phyloP scores from a whole-genome alignment of 306 rosid species.

The Luffa aegyptiaca region DNA sequence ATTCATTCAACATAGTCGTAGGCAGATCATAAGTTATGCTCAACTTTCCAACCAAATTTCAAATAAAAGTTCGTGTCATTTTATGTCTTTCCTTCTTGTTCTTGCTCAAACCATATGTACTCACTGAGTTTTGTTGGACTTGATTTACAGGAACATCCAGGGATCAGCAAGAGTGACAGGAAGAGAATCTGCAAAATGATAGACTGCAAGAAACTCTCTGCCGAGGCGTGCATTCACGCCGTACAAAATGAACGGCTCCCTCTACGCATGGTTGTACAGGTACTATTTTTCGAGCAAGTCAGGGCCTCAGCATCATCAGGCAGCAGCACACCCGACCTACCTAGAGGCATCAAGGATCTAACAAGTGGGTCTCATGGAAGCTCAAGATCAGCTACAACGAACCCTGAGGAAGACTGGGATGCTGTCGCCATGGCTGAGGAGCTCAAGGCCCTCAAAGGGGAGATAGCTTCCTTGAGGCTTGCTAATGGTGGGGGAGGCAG shows the following conservation, averaged over 20 bases:
- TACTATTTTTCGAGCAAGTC: constrained; percentile 87
- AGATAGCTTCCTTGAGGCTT: constrained; percentile 74
- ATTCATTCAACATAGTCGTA: not conserved
- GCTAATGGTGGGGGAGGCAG: constrained; percentile 36
- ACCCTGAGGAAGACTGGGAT: constrained; percentile 74
- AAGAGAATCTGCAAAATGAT: constrained; percentile 87
- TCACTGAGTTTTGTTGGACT: not conserved
- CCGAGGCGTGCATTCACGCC: constrained; percentile 83
- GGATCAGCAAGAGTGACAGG: constrained; percentile 73
- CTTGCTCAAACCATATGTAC: not conserved
- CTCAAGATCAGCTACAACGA: constrained; percentile 77
- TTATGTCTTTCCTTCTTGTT: not conserved
- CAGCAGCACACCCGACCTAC: constrained; percentile 85
- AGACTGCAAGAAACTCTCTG: constrained; percentile 86
- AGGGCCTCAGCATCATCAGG: constrained; percentile 72
- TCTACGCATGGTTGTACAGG: constrained; percentile 84
- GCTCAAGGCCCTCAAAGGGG: constrained; percentile 73
- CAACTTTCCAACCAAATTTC: not conserved
- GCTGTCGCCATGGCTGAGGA: constrained; percentile 67
- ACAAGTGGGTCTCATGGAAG: constrained; percentile 64
- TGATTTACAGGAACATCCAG: constrained; percentile 66
- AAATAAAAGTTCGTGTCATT: not conserved
- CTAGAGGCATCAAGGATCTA: constrained; percentile 59
- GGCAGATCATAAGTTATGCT: not conserved
- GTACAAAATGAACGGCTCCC: constrained; percentile 98